Evolutionary conservation across 2,329 filamentous ascomycete species (phyloP).

Genomic region (Tolypocladium ophioglossoides): DNA sequence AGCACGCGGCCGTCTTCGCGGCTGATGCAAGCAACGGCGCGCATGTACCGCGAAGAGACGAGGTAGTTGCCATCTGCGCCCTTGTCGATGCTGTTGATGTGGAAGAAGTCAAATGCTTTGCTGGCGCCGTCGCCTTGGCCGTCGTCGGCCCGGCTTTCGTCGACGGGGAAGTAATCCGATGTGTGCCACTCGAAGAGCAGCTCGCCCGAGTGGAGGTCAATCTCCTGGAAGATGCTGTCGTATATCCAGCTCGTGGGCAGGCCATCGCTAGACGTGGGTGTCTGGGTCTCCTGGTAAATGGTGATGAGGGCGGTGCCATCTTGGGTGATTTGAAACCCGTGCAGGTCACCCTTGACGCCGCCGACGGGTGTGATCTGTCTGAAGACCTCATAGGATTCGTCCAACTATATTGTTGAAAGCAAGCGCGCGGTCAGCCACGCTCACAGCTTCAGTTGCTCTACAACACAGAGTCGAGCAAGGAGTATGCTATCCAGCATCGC

Average conservation of each 20-base stretch:
- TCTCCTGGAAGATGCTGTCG: constrained; percentile 30
- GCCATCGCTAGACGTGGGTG: neutral
- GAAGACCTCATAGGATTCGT: constrained; percentile 17
- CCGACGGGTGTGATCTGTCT: constrained; percentile 13
- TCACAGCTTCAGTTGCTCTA: neutral
- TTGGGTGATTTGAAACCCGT: constrained; percentile 29
- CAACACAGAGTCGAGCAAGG: too few species aligned
- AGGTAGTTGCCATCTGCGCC: constrained; percentile 39
- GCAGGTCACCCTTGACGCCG: constrained; percentile 15
- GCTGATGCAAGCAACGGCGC: constrained; percentile 35
- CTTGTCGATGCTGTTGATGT: constrained; percentile 46
- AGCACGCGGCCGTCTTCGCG: constrained; percentile 33
- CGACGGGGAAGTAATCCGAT: constrained; percentile 16
- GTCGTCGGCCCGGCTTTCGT: constrained; percentile 7
- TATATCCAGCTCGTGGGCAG: constrained; percentile 14
- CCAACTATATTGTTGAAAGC: constrained; percentile 11
- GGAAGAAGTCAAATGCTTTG: constrained; percentile 42
- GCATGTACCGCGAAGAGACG: constrained; percentile 40
- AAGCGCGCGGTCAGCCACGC: neutral
- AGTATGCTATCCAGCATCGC: neutral
- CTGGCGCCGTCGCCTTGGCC: constrained; percentile 11
- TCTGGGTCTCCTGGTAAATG: constrained; percentile 12
- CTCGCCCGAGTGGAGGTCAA: constrained; percentile 37
- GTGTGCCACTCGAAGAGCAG: constrained; percentile 37
- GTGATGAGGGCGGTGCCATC: constrained; percentile 28